These are phyloP conservation scores for Tieghemiomyces parasiticus DNA, from an alignment of 192 early-diverging fungal species.

Conservation along the genomic window DNA sequence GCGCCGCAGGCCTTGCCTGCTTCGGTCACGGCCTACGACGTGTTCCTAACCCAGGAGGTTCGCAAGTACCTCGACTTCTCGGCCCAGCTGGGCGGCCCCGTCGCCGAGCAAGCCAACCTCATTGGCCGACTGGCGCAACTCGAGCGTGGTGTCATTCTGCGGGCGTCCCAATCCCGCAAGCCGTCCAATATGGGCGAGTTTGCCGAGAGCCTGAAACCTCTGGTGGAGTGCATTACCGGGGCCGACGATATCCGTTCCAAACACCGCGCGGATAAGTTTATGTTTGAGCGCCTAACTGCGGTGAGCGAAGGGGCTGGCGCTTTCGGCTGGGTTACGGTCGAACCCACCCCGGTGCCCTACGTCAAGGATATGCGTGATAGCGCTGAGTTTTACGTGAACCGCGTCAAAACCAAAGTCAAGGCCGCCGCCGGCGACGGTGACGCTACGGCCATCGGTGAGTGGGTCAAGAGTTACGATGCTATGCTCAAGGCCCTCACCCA, in stretches of 20 bases:
- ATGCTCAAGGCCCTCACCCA: slow-evolving; percentile 58
- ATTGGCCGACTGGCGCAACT: slow-evolving; percentile 8
- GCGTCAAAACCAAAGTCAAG: slow-evolving; percentile 80
- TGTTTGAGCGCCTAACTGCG: slow-evolving; percentile 67
- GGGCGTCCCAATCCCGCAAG: slow-evolving; percentile 61
- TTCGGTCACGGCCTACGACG: slow-evolving; percentile 37
- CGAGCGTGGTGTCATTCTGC: slow-evolving; percentile 53
- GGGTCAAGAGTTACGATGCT: slow-evolving; percentile 55
- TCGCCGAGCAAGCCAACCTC: slow-evolving; percentile 36
- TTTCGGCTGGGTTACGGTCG: slow-evolving; percentile 83
- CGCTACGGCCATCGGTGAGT: slow-evolving; percentile 57
- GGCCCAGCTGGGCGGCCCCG: slow-evolving; percentile 29
- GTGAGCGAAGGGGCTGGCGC: slow-evolving; percentile 83
- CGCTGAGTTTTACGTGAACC: slow-evolving; percentile 84
- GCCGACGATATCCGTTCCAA: slow-evolving; percentile 56
- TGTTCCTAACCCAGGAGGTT: slow-evolving; percentile 26
- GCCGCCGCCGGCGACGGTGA: slow-evolving; percentile 86
- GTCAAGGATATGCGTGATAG: slow-evolving; percentile 81
- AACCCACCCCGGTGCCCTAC: slow-evolving; percentile 74
- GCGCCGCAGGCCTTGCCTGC: slow-evolving; percentile 23
- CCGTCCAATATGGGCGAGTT: slow-evolving; percentile 38
- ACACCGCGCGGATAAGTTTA: slow-evolving; percentile 48
- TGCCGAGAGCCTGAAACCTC: slow-evolving; percentile 45
- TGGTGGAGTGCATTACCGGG: slow-evolving; percentile 47
- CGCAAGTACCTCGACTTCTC: slow-evolving; percentile 32